Conservation (phyloP, 305 asterid genomes). For the Euphrasia arctica region DNA sequence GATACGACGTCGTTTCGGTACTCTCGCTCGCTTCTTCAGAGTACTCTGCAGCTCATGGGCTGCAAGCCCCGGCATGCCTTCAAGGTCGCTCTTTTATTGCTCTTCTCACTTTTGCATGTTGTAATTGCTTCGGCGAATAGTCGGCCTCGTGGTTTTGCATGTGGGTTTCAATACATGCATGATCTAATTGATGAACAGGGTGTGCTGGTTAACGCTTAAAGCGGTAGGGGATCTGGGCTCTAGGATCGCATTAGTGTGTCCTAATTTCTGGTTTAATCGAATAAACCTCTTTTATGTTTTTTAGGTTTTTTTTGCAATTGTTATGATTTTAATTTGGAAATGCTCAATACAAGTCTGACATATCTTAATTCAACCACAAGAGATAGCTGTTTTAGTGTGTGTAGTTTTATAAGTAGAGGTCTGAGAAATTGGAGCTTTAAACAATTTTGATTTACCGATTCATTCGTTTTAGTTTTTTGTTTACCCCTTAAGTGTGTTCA, state of each 20-base stretch:
- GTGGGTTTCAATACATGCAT: constrained; percentile 30
- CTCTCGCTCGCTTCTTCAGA: constrained; percentile 91
- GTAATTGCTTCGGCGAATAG: neutral
- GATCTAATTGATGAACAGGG: constrained; percentile 17
- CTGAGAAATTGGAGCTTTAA: constrained; percentile 1
- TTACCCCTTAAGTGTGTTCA: neutral
- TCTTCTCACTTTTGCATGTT: constrained; percentile 11
- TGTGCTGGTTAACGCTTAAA: neutral
- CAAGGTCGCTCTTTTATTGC: constrained; percentile 44
- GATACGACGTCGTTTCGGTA: constrained; percentile 62
- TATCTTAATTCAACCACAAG: neutral
- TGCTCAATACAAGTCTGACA: neutral
- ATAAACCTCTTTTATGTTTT: neutral
- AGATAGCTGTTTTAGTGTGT: neutral
- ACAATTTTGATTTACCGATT: neutral
- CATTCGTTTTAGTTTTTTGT: neutral
- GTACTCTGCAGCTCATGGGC: constrained; percentile 92
- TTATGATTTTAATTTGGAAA: neutral
- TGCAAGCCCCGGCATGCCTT: constrained; percentile 97
- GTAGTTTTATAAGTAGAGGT: neutral
- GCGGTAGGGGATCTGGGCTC: neutral
- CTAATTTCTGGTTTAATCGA: constrained; percentile 18
- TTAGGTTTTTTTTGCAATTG: neutral
- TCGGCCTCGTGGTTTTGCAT: constrained; percentile 12
- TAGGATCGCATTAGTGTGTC: neutral